Evolutionary conservation across 495 filamentous ascomycete species (phyloP).

Genomic region (Aspergillus haitiensis): DNA sequence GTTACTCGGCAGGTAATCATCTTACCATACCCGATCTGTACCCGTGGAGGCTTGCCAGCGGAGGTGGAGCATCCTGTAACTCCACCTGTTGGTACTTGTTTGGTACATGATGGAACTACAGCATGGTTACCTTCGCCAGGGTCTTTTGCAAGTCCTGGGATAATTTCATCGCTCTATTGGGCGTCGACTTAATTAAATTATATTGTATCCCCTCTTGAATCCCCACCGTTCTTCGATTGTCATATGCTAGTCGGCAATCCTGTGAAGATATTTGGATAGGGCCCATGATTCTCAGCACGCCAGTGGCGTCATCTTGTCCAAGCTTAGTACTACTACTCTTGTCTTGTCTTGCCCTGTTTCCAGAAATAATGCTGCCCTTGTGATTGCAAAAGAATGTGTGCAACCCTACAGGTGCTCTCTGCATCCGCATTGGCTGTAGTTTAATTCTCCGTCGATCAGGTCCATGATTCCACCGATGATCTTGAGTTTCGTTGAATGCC

Average conservation of each 20-base stretch:
- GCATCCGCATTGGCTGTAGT: background rate
- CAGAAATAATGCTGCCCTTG: too few relatives aligned
- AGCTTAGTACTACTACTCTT: background rate
- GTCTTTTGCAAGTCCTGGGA: too few relatives aligned
- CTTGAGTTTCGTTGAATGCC: conserved; percentile 4
- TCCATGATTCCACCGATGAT: conserved; percentile 8
- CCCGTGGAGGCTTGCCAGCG: too few relatives aligned
- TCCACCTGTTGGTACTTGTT: too few relatives aligned
- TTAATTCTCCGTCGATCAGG: background rate
- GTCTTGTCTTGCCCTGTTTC: too few relatives aligned
- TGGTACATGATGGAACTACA: too few relatives aligned
- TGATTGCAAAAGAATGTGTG: background rate
- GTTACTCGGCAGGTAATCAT: too few relatives aligned
- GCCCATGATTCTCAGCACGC: background rate
- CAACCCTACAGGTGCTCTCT: background rate
- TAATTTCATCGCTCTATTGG: background rate
- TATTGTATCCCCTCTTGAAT: background rate
- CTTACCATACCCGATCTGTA: too few relatives aligned
- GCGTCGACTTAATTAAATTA: background rate
- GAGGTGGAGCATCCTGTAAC: too few relatives aligned
- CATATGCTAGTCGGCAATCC: background rate
- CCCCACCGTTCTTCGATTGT: background rate
- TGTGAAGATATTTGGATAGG: background rate
- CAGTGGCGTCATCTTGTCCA: background rate
- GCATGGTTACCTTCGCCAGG: too few relatives aligned